Percentiles rank a stretch among this genome's conserved stretches.
Evolutionary conservation across 1,284 basidiomycete species (phyloP).

Genomic region (Mrakiaceae sp.): DNA sequence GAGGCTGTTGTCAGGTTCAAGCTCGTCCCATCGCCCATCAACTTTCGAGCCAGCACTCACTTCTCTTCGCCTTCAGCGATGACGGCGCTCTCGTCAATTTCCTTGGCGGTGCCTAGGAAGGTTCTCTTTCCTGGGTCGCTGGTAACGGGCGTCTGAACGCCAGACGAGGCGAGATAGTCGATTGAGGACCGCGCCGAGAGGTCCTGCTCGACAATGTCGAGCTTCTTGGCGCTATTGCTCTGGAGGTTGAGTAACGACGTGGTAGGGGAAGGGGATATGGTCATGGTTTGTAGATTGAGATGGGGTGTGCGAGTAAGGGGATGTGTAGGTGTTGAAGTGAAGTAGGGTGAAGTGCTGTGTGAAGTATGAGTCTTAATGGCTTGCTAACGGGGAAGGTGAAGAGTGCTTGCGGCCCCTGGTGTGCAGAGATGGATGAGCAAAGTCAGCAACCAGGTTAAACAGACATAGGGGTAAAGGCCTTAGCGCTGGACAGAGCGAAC

Average conservation of each 20-base stretch:
- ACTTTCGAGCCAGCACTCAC: conserved; percentile 1
- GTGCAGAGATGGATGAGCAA: background rate
- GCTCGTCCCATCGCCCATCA: background rate
- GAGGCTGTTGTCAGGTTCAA: no score
- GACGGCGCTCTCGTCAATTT: conserved; percentile 16
- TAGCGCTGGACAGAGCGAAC: background rate
- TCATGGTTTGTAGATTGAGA: background rate
- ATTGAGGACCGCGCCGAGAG: background rate
- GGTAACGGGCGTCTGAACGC: background rate
- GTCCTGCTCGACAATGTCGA: background rate
- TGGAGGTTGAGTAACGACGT: background rate
- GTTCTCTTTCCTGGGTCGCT: background rate
- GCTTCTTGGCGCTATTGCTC: background rate
- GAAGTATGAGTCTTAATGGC: background rate
- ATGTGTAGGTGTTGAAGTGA: background rate
- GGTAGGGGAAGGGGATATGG: background rate
- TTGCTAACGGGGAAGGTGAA: background rate
- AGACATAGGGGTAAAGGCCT: background rate
- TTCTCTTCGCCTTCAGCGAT: conserved; percentile 17
- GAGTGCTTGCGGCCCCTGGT: background rate
- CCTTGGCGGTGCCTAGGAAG: background rate
- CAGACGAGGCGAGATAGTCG: background rate
- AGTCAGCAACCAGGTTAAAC: background rate
- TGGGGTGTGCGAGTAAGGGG: background rate
- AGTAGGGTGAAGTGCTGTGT: background rate